Evolutionary conservation across 2,329 filamentous ascomycete species (phyloP), one percentile per base, ranked within the genome.

Genomic region (Fusarium piperis): DNA sequence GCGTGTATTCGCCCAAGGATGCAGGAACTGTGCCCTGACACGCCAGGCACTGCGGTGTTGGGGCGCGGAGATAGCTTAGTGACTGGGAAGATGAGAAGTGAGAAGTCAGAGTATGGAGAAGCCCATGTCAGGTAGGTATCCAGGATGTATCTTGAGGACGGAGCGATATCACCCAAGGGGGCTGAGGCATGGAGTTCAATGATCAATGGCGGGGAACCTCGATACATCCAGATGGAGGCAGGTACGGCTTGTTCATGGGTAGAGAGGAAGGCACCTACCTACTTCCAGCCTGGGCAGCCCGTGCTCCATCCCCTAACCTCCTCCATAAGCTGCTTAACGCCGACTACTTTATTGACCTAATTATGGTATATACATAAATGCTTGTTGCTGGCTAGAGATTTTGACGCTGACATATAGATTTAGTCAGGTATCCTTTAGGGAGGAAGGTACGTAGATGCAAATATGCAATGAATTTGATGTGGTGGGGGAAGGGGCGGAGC

Each of bases 1-100:
- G 62, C 63, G 68, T 62, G 63, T 57, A 57, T 62, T 75, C 66
- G 56, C 66, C 39, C 39, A 26, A 26, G 72, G 62, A 76, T 72
- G 75, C 73, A 77, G 74, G 75, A 76, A 77, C 75, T 77, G 59
- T 70, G 70, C 56, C 70, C 62, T 57, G 63, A 55, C 58, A 52
- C 44, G 55, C 55, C 66, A 57, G 60, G 46, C 62, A 48, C 57
- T 72, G 68, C 23, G 28, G 23, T 46, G 59, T 64, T 62, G 41
- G 64, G 68, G 61, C 9, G 59, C 56, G 56, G 62, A 71, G 60
- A 64, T 64, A 41, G 16, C 44, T 13, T 30, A 13, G 44, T 18
- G 18, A 26, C 6, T 51, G 12, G 59, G 38, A 46, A 53, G 53
- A 35, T 64, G 64, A 57, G 53, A 61, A 58, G 35, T 62, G 64